Evolutionary conservation across 1,139 yeast species (phyloP).

Genomic region (Taphrina betulina): DNA sequence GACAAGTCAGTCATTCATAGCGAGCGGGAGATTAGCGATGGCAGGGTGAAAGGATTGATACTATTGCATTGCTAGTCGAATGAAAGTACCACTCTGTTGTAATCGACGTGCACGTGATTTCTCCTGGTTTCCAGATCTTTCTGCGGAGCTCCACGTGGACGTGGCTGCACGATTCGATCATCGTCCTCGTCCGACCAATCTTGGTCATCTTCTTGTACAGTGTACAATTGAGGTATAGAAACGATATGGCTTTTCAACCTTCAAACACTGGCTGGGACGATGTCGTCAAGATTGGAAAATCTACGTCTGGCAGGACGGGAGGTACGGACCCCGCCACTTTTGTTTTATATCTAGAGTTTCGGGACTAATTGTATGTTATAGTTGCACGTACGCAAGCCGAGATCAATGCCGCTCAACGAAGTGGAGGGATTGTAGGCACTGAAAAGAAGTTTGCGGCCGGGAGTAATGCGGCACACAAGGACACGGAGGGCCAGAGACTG

Average conservation of each 20-base stretch:
- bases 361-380: background rate
- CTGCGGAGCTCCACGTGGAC: too few relatives aligned
- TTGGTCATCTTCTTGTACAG: too few relatives aligned
- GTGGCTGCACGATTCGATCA: too few relatives aligned
- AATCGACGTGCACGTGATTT: too few relatives aligned
- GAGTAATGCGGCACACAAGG: conserved; percentile 56
- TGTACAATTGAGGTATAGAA: too few relatives aligned
- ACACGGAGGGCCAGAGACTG: conserved; percentile 91
- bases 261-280: conserved; percentile 32
- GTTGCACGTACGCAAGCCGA: conserved; percentile 78
- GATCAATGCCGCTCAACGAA: conserved; percentile 89
- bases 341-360: background rate
- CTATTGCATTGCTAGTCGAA: too few relatives aligned
- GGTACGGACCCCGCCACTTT: conserved; percentile 1
- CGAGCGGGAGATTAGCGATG: too few relatives aligned
- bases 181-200: too few relatives aligned
- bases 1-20: too few relatives aligned
- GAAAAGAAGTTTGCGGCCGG: conserved; percentile 88
- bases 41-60: too few relatives aligned
- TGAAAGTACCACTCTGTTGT: too few relatives aligned
- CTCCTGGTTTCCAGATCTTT: too few relatives aligned
- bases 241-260: conserved; percentile 16
- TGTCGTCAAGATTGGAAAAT: conserved; percentile 30
- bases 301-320: conserved; percentile 21
- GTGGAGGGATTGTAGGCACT: conserved; percentile 82